These are phyloP conservation scores for Boletus rufocinnamomeus DNA, from an alignment of 768 basidiomycete species.

Conservation along the genomic window DNA sequence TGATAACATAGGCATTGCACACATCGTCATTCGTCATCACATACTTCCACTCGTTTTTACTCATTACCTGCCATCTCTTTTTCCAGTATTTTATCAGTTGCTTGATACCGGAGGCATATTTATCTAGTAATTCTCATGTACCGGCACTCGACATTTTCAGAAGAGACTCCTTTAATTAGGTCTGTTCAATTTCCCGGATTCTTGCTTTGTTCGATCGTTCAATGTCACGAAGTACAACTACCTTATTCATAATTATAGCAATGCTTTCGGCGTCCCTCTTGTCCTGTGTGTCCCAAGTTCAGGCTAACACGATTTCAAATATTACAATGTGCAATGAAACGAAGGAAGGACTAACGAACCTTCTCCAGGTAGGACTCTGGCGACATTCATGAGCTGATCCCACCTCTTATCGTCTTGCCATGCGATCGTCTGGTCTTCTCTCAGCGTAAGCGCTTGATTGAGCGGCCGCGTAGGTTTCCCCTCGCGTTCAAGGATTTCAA, in stretches of 20 bases:
- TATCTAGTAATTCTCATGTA: background rate
- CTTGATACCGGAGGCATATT: background rate
- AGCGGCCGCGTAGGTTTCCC: conserved; percentile 35
- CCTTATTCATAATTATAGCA: conserved; percentile 13
- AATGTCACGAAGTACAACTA: background rate
- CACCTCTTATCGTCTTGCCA: conserved; percentile 61
- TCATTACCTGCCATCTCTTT: background rate
- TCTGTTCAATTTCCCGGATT: background rate
- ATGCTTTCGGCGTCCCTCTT: background rate
- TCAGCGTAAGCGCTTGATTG: conserved; percentile 50
- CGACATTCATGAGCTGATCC: conserved; percentile 48
- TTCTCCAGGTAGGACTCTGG: conserved; percentile 33
- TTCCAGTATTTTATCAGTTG: background rate
- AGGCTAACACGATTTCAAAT: background rate
- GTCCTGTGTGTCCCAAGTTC: background rate
- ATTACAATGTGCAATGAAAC: background rate
- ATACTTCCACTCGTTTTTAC: conserved; percentile 1
- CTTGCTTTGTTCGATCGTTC: background rate
- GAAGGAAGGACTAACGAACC: background rate
- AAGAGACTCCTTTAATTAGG: background rate
- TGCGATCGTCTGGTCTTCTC: conserved; percentile 48
- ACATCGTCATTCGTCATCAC: background rate
- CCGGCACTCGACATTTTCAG: background rate
- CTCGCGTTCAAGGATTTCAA: conserved; percentile 41
- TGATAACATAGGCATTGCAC: background rate